Base-by-base conservation (phyloP, 768 basidiomycete species). In the Mycena floridula region DNA sequence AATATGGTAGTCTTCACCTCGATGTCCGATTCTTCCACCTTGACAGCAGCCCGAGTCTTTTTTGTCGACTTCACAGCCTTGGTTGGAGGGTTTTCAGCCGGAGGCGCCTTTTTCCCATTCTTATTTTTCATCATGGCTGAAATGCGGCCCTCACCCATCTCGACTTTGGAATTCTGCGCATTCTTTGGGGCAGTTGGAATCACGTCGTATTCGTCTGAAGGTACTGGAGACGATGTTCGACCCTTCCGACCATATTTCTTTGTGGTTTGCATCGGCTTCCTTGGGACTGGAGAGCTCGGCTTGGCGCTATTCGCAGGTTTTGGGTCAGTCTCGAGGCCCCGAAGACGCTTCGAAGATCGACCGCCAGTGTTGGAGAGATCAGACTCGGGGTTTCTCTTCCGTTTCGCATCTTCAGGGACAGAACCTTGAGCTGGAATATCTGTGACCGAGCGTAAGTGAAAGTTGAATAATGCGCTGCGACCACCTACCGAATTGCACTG, bases 141-240 rank as follows among this genome's bases (percentile, higher is more conserved):
- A 11, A 36, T 49, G 25, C 28, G n/a, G 36, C 25, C 39, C 13
- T 36, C 18, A 20, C 24, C 32, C 30, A 21, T 59, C 26, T n/a
- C n/a, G n/a, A n/a, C n/a, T 18, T 7, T 35, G 18, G 15, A 18
- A 35, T 13, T 13, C 18, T 13, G 13, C 18, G n/a, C 9, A 9
- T 9, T 30, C n/a, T 30, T 30, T 30, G 28, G n/a, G 9, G 32
- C 15, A 35, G 18, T 13, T 15, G 32, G 32, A 3, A 35, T 35
- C 7, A 15, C 15, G 7, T 35, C 32, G 18, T 35, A 35, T 4
- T 35, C 15, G 18, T 35, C 32, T n/a, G n/a, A n/a, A 7, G 18
- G 4, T 13, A 15, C 32, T 35, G 32, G 32, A 18, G 32, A 35
- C 13, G 32, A 35, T 35, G 32, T 35, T 18, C 32, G 13, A 18